Conservation (phyloP, 345 rosid genomes). For the Boechera stricta region DNA sequence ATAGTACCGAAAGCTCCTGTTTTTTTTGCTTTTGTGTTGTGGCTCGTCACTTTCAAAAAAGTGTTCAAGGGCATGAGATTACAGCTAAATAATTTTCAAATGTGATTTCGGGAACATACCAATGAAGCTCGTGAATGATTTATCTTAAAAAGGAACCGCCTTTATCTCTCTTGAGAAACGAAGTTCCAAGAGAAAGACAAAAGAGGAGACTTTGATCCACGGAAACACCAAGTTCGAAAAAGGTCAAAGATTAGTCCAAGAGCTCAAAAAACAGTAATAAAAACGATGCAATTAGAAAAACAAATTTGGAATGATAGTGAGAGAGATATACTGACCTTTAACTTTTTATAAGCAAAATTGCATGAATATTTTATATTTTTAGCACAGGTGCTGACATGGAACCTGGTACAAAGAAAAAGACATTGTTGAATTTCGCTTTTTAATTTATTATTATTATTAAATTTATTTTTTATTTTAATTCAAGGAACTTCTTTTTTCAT, state of each 20-base stretch:
- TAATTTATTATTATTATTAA: too few relatives aligned
- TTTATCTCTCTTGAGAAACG: constrained; percentile 24
- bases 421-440: background rate
- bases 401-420: constrained; percentile 34
- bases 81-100: constrained; percentile 31
- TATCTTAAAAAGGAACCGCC: constrained; percentile 24
- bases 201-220: constrained; percentile 33
- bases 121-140: constrained; percentile 40
- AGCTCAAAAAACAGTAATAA: constrained; percentile 21
- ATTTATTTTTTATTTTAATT: background rate
- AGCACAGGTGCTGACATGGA: constrained; percentile 33
- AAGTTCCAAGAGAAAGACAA: constrained; percentile 13
- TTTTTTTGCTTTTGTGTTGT: background rate
- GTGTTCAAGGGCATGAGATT: constrained; percentile 32
- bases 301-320: background rate
- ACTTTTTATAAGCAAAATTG: background rate
- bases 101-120: constrained; percentile 37
- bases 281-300: constrained; percentile 25
- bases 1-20: constrained; percentile 27
- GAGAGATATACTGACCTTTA: constrained; percentile 2
- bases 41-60: constrained; percentile 25
- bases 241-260: constrained; percentile 45
- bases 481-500: background rate
- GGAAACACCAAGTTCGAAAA: constrained; percentile 33
- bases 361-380: constrained; percentile 4